Evolutionary conservation across 306 rosid species (phyloP).

Genomic region (Inga laurina): DNA sequence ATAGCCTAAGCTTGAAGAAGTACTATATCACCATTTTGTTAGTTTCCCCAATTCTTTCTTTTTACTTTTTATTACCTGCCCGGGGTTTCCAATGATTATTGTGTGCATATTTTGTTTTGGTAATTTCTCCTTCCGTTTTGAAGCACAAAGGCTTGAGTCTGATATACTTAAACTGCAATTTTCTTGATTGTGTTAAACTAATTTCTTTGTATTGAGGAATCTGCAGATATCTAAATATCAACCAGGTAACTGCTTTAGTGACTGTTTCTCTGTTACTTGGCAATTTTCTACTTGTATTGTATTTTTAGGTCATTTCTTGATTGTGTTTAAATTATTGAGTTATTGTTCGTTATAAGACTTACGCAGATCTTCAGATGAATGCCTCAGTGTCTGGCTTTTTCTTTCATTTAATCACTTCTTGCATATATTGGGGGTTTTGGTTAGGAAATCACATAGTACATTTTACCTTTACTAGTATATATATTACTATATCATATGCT

Average conservation of each 20-base stretch:
- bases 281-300: neutral
- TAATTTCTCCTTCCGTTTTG: slow-evolving; percentile 19
- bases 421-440: neutral
- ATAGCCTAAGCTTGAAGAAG: neutral
- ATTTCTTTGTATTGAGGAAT: slow-evolving; percentile 4
- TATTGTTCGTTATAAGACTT: neutral
- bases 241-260: neutral
- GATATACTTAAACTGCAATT: neutral
- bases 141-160: neutral
- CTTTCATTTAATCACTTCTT: neutral
- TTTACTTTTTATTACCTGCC: neutral
- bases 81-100: slow-evolving; percentile 7
- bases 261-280: neutral
- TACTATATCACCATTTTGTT: slow-evolving; percentile 5
- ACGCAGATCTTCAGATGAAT: neutral
- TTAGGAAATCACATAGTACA: neutral
- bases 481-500: too few relatives aligned
- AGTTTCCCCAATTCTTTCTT: neutral
- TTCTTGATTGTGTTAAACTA: neutral
- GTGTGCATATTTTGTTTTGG: neutral
- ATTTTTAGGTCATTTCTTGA: neutral
- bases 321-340: neutral
- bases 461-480: too few relatives aligned
- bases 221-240: neutral
- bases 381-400: neutral